phyloP scores from a whole-genome alignment of 345 rosid genomes.

The Gossypium turneri region DNA sequence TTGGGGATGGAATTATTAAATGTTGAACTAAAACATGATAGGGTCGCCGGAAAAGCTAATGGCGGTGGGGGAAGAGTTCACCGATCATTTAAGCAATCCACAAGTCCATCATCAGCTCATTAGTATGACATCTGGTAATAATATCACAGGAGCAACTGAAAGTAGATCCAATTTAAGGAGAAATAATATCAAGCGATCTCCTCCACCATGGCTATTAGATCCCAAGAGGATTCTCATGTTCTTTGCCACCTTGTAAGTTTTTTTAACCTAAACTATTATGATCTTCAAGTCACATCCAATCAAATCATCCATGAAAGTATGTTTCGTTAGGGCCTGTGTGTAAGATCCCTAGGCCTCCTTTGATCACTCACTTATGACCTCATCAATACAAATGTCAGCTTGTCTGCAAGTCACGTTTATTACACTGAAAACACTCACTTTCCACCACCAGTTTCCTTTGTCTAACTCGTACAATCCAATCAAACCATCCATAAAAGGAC shows the following conservation, averaged over 20 bases:
- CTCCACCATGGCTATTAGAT: conserved; percentile 59
- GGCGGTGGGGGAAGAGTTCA: conserved; percentile 26
- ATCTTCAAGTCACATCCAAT: too few species aligned
- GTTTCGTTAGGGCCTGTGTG: too few species aligned
- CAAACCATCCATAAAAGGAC: too few species aligned
- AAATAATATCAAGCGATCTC: conserved; percentile 62
- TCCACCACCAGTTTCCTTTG: too few species aligned
- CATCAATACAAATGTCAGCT: too few species aligned
- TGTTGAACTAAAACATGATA: conserved; percentile 1
- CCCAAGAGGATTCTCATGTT: conserved; percentile 83
- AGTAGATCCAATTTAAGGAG: conserved; percentile 46
- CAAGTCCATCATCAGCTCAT: conserved; percentile 76
- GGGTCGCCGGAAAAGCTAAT: conserved; percentile 58
- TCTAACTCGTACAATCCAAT: too few species aligned
- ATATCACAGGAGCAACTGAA: conserved; percentile 32
- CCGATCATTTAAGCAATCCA: conserved; percentile 33
- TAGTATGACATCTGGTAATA: conserved; percentile 46
- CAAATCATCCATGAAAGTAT: too few species aligned
- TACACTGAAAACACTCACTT: too few species aligned
- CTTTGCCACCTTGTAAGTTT: conserved; percentile 84
- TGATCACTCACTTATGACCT: too few species aligned
- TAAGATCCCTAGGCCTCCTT: too few species aligned
- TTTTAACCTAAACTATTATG: neutral
- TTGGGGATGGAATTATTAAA: conserved; percentile 18
- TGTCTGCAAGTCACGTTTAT: too few species aligned